Conservation (phyloP, 2,329 filamentous ascomycete genomes). For the Curvularia sp. region DNA sequence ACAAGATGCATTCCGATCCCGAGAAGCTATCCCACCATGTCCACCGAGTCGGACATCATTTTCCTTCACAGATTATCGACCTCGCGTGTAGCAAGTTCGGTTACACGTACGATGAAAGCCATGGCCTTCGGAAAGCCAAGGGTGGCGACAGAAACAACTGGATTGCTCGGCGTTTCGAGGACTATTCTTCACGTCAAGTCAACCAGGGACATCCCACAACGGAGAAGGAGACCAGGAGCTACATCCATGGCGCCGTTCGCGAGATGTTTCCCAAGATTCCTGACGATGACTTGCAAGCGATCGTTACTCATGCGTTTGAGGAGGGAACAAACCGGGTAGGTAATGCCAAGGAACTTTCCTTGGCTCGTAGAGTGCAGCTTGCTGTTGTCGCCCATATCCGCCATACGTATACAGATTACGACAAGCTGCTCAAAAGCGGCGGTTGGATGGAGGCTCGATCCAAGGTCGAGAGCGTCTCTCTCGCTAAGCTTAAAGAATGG, state of each 20-base stretch:
- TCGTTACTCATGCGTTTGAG: conserved; percentile 67
- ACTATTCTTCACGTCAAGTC: conserved; percentile 39
- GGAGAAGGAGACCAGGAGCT: conserved; percentile 59
- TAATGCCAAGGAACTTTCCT: conserved; percentile 61
- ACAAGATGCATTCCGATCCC: conserved; percentile 58
- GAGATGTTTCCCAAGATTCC: conserved; percentile 71
- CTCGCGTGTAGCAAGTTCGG: conserved; percentile 62
- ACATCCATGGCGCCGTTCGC: conserved; percentile 65
- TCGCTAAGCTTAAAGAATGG: conserved; percentile 68
- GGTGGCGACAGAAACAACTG: conserved; percentile 33
- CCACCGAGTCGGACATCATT: conserved; percentile 69
- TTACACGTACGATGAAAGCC: conserved; percentile 34
- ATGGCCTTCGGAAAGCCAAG: conserved; percentile 33
- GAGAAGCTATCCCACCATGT: conserved; percentile 66
- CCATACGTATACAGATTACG: conserved; percentile 69
- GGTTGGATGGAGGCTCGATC: conserved; percentile 63
- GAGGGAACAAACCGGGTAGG: conserved; percentile 66
- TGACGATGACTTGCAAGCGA: conserved; percentile 62
- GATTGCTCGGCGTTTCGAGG: conserved; percentile 48
- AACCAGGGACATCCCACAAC: conserved; percentile 37
- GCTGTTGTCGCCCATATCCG: conserved; percentile 69
- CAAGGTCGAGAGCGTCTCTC: conserved; percentile 62
- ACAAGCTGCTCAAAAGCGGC: conserved; percentile 61
- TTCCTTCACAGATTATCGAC: conserved; percentile 66
- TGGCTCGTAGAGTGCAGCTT: conserved; percentile 66